Percentiles rank a stretch among this genome's conserved stretches.
phyloP scores from a whole-genome alignment of 2,329 filamentous ascomycete species.

The Pestalotiopsis fici region DNA sequence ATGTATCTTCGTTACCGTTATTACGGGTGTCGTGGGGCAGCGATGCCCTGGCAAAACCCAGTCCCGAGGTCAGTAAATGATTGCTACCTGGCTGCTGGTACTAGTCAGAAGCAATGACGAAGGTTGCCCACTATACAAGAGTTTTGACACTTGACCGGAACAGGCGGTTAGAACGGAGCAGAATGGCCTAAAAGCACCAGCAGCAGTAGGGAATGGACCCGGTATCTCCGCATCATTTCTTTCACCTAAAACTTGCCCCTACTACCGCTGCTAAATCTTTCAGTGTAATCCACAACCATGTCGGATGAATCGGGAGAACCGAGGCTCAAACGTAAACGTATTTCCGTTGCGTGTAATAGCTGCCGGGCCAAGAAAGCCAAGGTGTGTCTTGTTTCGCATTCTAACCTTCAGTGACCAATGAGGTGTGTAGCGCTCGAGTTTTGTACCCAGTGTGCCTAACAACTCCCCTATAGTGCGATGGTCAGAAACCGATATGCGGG shows the following conservation, averaged over 20 bases:
- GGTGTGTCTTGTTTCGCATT: background rate
- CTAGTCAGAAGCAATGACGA: too few relatives aligned
- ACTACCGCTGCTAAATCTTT: background rate
- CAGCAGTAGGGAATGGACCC: background rate
- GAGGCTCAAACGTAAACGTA: background rate
- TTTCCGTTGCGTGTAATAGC: background rate
- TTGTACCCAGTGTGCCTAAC: background rate
- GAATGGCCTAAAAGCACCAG: background rate
- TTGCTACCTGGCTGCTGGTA: too few relatives aligned
- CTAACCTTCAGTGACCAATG: too few relatives aligned
- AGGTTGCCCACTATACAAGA: too few relatives aligned
- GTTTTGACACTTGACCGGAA: background rate
- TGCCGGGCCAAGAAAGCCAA: background rate
- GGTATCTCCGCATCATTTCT: background rate
- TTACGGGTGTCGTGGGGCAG: too few relatives aligned
- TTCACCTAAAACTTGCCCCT: background rate
- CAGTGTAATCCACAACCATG: slow-evolving; percentile 7
- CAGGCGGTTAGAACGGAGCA: background rate
- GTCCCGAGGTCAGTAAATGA: too few relatives aligned
- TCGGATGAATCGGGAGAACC: background rate
- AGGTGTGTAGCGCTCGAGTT: background rate
- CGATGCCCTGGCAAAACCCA: too few relatives aligned
- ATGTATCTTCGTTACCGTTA: too few relatives aligned
- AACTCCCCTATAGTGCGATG: background rate
- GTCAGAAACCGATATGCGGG: slow-evolving; percentile 18